Evolutionary conservation across 176 grass and related monocot species (phyloP), one percentile per base, ranked within the genome.

Genomic region (Musa itinerans): DNA sequence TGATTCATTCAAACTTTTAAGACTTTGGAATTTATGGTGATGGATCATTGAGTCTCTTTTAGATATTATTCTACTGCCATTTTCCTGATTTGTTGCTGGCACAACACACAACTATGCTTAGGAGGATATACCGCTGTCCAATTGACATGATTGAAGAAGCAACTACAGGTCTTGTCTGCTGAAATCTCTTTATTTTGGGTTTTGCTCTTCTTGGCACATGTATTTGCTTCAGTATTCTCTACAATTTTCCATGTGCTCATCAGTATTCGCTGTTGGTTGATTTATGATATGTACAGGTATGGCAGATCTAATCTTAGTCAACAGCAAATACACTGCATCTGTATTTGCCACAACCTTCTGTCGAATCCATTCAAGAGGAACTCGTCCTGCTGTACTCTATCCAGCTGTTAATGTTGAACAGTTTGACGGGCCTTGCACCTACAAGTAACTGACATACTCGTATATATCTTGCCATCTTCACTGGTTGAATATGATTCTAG

Each of bases 41-140:
- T 24, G 34, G 1, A 52, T 65, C 57, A 51, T 65, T 65, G 11
- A 50, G 8, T 23, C 22, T 71, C 75, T 77, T 81, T 17, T 73
- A 99, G 93, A 78, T 86, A 84, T 8, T 96, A 51, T 96, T 92
- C 76, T 99, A 94, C 65, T 99, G 95, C 67, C 95, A 99, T 82
- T 99, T 99, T 69, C 95, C 95, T 69, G 95, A 94, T 83, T 11
- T 94, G 23, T 89, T 99, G 77, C 88, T 99, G 77, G 88, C 95
- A 0, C 90, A 86, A 92, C 90, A 88, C 87, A 94, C 86, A 61
- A 92, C 95, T 70, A 73, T 86, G 48, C 84, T 99, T 86, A 75
- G 84, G 34, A 94, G 81, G 84, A 82, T 91, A 48, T 99, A 99
- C 52, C 88, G 90, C 59, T 87, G 83, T 53, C 95, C 95, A 77